Conservation (phyloP, 805 yeast species). For the Saccharomycopsis amapae region DNA sequence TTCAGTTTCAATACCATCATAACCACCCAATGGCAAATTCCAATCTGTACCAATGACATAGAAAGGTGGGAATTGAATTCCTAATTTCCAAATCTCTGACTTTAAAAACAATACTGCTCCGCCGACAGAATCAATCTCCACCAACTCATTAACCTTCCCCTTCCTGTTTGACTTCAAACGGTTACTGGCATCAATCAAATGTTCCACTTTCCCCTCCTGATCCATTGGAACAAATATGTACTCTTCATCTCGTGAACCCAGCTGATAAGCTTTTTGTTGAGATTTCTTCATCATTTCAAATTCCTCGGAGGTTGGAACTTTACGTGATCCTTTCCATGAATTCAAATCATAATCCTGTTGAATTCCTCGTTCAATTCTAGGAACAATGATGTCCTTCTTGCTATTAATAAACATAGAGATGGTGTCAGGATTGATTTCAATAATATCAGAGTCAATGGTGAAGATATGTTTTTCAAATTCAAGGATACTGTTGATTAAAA, state of each 20-base stretch:
- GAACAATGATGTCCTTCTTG: conserved; percentile 28
- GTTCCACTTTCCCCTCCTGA: conserved; percentile 23
- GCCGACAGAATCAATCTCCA: conserved; percentile 39
- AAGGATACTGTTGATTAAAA: conserved; percentile 25
- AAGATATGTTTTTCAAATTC: conserved; percentile 27
- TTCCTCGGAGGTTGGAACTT: conserved; percentile 25
- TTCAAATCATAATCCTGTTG: conserved; percentile 31
- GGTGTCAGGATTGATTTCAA: conserved; percentile 25
- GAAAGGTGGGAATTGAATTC: conserved; percentile 36
- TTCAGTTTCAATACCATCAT: conserved; percentile 46
- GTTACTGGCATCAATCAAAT: conserved; percentile 24
- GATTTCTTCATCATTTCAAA: conserved; percentile 23
- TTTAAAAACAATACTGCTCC: conserved; percentile 43
- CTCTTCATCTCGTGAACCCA: conserved; percentile 17
- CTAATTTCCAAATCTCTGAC: conserved; percentile 37
- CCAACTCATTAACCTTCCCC: conserved; percentile 8
- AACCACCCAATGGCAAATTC: conserved; percentile 36
- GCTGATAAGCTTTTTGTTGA: conserved; percentile 24
- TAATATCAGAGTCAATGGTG: conserved; percentile 31
- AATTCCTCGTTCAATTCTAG: conserved; percentile 27
- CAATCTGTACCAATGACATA: conserved; percentile 37
- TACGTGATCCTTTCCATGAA: conserved; percentile 32
- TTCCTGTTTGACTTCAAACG: conserved; percentile 19
- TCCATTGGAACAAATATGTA: conserved; percentile 27
- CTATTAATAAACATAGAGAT: conserved; percentile 24